phyloP scores from a whole-genome alignment of 257 asterid genomes.

The Scutellaria baicalensis region DNA sequence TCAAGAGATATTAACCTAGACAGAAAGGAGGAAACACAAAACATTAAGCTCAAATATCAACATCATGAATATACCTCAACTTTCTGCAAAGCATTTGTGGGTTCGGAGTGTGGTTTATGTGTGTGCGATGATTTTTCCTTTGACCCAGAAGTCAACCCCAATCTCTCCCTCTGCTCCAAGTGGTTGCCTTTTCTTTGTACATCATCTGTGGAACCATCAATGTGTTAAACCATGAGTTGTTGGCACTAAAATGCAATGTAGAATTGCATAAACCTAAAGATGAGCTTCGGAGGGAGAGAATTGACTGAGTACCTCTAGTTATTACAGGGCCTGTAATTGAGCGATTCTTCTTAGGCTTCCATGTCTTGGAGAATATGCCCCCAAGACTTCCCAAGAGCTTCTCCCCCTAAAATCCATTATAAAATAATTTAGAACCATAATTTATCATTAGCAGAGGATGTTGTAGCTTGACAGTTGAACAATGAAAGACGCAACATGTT shows the following conservation, averaged over 20 bases:
- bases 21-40: neutral
- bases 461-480: neutral
- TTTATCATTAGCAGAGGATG: neutral
- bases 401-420: conserved; percentile 61
- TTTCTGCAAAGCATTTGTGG: conserved; percentile 68
- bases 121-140: conserved; percentile 41
- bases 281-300: neutral
- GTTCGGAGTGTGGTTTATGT: conserved; percentile 45
- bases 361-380: conserved; percentile 80
- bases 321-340: conserved; percentile 61
- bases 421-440: conserved; percentile 11
- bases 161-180: conserved; percentile 80
- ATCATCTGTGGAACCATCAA: conserved; percentile 48
- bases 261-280: neutral
- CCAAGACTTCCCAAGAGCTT: conserved; percentile 94
- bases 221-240: conserved; percentile 12
- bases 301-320: conserved; percentile 38
- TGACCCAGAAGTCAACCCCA: conserved; percentile 66
- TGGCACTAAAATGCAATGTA: neutral
- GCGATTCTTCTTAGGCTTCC: conserved; percentile 84
- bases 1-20: neutral
- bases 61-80: conserved; percentile 54
- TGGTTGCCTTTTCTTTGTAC: conserved; percentile 67
- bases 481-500: neutral
- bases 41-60: neutral